Base-by-base conservation (phyloP, 495 filamentous ascomycete genomes). In the Gamarada debralockiae region DNA sequence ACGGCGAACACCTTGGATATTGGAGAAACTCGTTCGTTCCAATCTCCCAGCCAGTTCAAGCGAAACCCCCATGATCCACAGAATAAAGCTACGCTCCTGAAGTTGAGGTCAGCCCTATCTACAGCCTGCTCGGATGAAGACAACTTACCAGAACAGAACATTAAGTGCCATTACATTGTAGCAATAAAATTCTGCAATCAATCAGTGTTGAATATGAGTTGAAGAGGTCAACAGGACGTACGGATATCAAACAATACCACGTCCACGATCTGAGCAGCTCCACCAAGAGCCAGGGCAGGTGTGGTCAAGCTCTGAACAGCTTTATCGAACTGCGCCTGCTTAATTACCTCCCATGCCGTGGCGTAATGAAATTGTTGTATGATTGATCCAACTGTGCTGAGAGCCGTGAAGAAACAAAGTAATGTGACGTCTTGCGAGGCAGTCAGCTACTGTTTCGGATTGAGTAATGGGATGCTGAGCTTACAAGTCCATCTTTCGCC, bases 111-210 rank as follows among this genome's bases (percentile, higher is more conserved):
- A n/a, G n/a, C n/a, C n/a, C n/a, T n/a, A n/a, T n/a, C n/a, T n/a
- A n/a, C n/a, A n/a, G n/a, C n/a, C n/a, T n/a, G n/a, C n/a, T n/a
- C n/a, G n/a, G n/a, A n/a, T n/a, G n/a, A n/a, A n/a, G n/a, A n/a
- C n/a, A n/a, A n/a, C n/a, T n/a, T n/a, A n/a, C n/a, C 74, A 77
- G 48, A 73, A 77, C 6, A 74, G 53, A 2, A 74, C 65, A 14
- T 74, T 63, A 51, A 74, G 53, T n/a, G 70, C 61, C 49, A 75
- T 70, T 14, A 70, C 70, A 63, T 75, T 76, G 57, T 77, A 77
- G 5, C 61, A 67, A 42, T 75, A 77, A 42, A 72, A 77, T 55
- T 75, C 73, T 75, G 57, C 8, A 39, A 21, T 42, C 18, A 33
- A 36, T 43, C 20, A 50, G 23, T 59, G 42, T 34, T n/a, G 13